Conservation (phyloP, 257 asterid species). For the Paraleonurus japonicus region DNA sequence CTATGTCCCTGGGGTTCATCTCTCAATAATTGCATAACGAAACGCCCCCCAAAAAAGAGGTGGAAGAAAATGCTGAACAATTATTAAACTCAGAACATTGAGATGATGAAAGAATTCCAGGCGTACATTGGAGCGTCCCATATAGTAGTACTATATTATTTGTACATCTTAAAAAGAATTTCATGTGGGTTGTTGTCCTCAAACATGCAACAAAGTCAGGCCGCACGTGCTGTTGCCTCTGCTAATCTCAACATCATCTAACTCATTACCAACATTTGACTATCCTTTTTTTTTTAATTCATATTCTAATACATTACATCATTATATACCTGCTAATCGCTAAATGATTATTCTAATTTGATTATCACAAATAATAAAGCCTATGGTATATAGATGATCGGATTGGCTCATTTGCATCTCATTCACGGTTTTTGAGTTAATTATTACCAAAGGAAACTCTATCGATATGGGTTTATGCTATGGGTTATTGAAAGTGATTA, state of each 20-base stretch:
- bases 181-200: constrained; percentile 28
- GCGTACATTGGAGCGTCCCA: constrained; percentile 35
- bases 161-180: neutral
- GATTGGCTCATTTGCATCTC: neutral
- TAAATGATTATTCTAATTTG: neutral
- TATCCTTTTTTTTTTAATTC: neutral
- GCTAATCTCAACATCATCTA: constrained; percentile 30
- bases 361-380: neutral
- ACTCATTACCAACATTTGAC: constrained; percentile 2
- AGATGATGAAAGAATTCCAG: constrained; percentile 1
- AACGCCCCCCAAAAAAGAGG: neutral
- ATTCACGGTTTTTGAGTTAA: neutral
- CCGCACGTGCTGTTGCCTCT: constrained; percentile 59
- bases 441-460: too few species aligned
- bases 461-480: too few species aligned
- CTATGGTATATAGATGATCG: neutral
- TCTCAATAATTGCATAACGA: constrained; percentile 7
- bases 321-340: neutral
- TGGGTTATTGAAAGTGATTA: neutral
- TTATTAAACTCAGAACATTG: neutral
- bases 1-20: too few species aligned
- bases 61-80: constrained; percentile 15
- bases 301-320: neutral
- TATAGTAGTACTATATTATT: constrained; percentile 25
- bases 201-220: constrained; percentile 40